Evolutionary conservation across 306 rosid genomes (phyloP).

Genomic region (Quillaja saponaria): DNA sequence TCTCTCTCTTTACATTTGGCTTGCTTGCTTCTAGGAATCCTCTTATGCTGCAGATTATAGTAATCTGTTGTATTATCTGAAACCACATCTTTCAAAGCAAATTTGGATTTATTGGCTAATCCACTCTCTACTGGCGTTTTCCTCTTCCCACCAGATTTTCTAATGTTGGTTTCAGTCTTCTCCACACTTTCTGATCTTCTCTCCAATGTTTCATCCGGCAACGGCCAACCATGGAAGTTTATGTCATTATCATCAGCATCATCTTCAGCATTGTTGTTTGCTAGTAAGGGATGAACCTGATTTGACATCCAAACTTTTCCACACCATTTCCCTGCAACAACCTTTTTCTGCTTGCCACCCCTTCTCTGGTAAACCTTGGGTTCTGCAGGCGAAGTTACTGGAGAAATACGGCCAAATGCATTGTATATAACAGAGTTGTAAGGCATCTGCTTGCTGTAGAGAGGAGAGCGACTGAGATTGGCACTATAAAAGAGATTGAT

Average conservation of each 20-base stretch:
- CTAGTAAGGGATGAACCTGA: slow-evolving; percentile 88
- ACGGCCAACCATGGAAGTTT: slow-evolving; percentile 45
- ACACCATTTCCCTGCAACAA: slow-evolving; percentile 97
- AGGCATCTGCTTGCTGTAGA: slow-evolving; percentile 98
- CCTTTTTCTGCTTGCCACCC: slow-evolving; percentile 66
- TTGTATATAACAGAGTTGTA: slow-evolving; percentile 87
- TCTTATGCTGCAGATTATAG: slow-evolving; percentile 27
- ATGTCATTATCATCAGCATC: slow-evolving; percentile 45
- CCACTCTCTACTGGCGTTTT: slow-evolving; percentile 46
- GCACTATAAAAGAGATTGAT: slow-evolving; percentile 98
- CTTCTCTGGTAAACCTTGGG: slow-evolving; percentile 72
- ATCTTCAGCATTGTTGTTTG: slow-evolving; percentile 61
- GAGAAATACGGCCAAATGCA: slow-evolving; percentile 83
- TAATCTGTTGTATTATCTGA: slow-evolving; percentile 41
- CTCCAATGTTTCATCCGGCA: slow-evolving; percentile 58
- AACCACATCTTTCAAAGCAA: slow-evolving; percentile 33
- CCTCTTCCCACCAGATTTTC: slow-evolving; percentile 74
- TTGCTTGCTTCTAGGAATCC: slow-evolving; percentile 22
- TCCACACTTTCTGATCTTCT: slow-evolving; percentile 43
- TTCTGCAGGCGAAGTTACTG: slow-evolving; percentile 51
- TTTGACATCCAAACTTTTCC: slow-evolving; percentile 98
- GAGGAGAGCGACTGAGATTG: slow-evolving; percentile 85
- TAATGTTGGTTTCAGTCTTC: slow-evolving; percentile 40
- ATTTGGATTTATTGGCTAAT: slow-evolving; percentile 54
- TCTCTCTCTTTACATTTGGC: slow-evolving; percentile 29